Evolutionary conservation across 225 moss, liverwort and hornwort species (phyloP).

Genomic region (Polytrichum commune): DNA sequence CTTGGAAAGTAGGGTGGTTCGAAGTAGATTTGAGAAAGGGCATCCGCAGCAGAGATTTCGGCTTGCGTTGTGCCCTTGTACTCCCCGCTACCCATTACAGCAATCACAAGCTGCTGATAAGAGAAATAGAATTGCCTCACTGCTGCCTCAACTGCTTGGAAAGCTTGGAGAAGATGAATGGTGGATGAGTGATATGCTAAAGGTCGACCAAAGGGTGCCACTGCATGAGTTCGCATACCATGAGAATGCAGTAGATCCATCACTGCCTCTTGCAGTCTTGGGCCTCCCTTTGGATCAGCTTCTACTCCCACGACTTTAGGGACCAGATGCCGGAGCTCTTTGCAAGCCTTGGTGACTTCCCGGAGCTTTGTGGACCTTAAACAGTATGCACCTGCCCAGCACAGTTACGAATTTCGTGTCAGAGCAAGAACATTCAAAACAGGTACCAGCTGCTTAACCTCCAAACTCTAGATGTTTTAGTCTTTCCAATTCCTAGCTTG

Average conservation of each 20-base stretch:
- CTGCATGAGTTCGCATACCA: slow-evolving; percentile 41
- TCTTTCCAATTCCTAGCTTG: too few relatives aligned
- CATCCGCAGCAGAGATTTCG: slow-evolving; percentile 55
- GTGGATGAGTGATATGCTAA: slow-evolving; percentile 50
- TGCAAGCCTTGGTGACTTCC: slow-evolving; percentile 62
- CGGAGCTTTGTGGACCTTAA: slow-evolving; percentile 68
- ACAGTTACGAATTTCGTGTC: not conserved
- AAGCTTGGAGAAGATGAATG: slow-evolving; percentile 76
- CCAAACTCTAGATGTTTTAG: too few relatives aligned
- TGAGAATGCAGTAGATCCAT: slow-evolving; percentile 75
- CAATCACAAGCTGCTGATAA: slow-evolving; percentile 77
- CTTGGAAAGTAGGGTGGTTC: slow-evolving; percentile 87
- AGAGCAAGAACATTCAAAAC: too few relatives aligned
- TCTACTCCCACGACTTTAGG: slow-evolving; percentile 76
- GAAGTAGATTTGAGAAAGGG: slow-evolving; percentile 71
- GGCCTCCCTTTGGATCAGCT: slow-evolving; percentile 76
- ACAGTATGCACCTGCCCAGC: slow-evolving; percentile 51
- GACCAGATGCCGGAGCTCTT: slow-evolving; percentile 70
- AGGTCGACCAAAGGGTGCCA: slow-evolving; percentile 34
- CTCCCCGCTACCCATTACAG: slow-evolving; percentile 82
- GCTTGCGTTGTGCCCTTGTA: slow-evolving; percentile 54
- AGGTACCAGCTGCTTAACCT: too few relatives aligned
- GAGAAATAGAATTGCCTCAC: slow-evolving; percentile 87
- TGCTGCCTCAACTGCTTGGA: slow-evolving; percentile 73
- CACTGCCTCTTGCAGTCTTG: slow-evolving; percentile 68